Conservation (phyloP, 768 basidiomycete species). For the Termitomyces sp. region DNA sequence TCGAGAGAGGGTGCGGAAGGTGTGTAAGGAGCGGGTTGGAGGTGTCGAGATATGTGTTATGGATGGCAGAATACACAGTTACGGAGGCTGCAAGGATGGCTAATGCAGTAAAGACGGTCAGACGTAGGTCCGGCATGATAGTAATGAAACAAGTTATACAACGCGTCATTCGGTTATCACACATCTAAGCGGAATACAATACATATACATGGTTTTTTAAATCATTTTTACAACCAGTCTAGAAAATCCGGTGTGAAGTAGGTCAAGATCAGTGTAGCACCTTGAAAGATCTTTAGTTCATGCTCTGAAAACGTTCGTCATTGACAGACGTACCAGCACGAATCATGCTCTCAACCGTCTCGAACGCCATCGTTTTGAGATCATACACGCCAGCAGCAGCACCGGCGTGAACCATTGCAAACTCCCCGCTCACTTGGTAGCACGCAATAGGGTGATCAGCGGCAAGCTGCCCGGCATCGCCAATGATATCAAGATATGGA, state of each 20-base stretch:
- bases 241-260: slow-evolving; percentile 98
- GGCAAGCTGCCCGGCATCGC: slow-evolving; percentile 79
- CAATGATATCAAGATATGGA: slow-evolving; percentile 95
- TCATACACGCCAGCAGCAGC: slow-evolving; percentile 94
- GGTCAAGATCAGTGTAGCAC: slow-evolving; percentile 84
- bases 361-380: slow-evolving; percentile 90
- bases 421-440: slow-evolving; percentile 98
- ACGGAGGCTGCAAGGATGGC: slow-evolving; percentile 53
- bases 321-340: slow-evolving; percentile 69
- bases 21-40: slow-evolving; percentile 71
- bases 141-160: slow-evolving; percentile 1
- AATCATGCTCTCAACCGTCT: slow-evolving; percentile 87
- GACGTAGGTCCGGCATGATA: slow-evolving; percentile 25
- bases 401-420: slow-evolving; percentile 95
- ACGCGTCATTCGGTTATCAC: slow-evolving; percentile 1
- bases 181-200: slow-evolving; percentile 4
- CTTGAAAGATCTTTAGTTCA: slow-evolving; percentile 35
- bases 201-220: background rate
- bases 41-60: slow-evolving; percentile 79
- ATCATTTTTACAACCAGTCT: slow-evolving; percentile 61
- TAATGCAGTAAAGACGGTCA: slow-evolving; percentile 37
- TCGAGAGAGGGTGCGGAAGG: slow-evolving; percentile 65
- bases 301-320: background rate
- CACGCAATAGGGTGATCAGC: slow-evolving; percentile 91
- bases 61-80: slow-evolving; percentile 61